phyloP scores from a whole-genome alignment of 177 flowering plant species.

The Vitis hybrid region DNA sequence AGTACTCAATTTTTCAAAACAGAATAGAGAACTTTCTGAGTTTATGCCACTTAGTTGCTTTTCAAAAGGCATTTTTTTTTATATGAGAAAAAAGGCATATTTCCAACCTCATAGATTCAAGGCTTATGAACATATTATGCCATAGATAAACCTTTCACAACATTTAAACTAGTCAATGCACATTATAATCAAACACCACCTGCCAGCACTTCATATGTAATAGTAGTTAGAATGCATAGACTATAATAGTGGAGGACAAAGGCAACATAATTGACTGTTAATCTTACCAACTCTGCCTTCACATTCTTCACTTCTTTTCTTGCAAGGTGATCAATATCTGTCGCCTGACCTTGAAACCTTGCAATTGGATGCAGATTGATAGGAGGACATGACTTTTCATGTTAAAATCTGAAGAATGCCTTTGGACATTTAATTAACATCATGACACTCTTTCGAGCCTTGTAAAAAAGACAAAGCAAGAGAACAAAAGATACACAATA shows the following conservation, averaged over 20 bases:
- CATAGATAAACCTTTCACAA: not conserved
- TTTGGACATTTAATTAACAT: not conserved
- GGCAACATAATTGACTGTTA: too few species aligned
- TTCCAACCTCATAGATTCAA: not conserved
- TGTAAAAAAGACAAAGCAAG: not conserved
- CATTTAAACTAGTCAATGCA: too few species aligned
- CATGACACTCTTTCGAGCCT: not conserved
- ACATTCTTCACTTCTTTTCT: too few species aligned
- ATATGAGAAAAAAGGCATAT: not conserved
- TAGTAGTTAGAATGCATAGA: too few species aligned
- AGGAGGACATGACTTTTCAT: not conserved
- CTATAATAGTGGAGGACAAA: too few species aligned
- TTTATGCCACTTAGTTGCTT: not conserved
- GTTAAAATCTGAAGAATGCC: slow-evolving; percentile 5
- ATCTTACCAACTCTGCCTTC: too few species aligned
- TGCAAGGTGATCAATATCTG: too few species aligned
- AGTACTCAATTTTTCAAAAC: not conserved
- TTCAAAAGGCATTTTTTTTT: not conserved
- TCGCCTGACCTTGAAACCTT: too few species aligned
- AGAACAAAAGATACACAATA: too few species aligned
- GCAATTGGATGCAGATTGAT: too few species aligned
- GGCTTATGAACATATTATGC: not conserved
- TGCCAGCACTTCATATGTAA: not conserved
- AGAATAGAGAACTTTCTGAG: not conserved
- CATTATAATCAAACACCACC: not conserved